Conservation (phyloP, 139 green algal species). For the Micromonas commoda region DNA sequence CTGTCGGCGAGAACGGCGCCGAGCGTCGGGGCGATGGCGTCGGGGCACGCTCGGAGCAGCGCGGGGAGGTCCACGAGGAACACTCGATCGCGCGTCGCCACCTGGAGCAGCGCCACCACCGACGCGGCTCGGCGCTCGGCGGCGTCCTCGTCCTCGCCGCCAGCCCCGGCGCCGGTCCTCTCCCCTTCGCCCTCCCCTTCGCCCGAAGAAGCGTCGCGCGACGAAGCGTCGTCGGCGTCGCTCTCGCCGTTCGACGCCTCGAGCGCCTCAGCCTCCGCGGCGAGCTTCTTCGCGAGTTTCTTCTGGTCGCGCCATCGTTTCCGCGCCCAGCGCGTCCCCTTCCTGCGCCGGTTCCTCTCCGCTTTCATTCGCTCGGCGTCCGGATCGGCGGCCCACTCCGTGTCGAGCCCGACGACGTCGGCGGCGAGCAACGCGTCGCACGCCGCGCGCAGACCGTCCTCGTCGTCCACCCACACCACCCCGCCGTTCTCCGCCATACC, state of each 20-base stretch:
- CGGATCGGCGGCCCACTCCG: constrained; percentile 23
- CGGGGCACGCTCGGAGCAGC: not conserved
- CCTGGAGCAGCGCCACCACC: constrained; percentile 13
- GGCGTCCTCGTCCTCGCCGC: not conserved
- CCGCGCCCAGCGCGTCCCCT: not conserved
- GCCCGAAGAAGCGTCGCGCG: not conserved
- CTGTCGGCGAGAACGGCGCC: not conserved
- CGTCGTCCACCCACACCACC: not conserved
- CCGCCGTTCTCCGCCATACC: not conserved
- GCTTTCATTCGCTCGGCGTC: not conserved
- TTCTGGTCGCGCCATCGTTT: not conserved
- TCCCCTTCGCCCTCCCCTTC: not conserved
- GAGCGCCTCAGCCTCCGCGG: no score
- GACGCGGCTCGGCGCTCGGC: not conserved
- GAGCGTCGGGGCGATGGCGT: not conserved
- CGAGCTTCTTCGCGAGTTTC: no score
- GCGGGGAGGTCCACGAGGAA: constrained; percentile 2
- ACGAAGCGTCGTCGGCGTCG: not conserved
- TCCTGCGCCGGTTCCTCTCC: not conserved
- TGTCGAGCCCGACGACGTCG: not conserved
- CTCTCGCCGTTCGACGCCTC: no score
- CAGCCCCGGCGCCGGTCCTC: not conserved
- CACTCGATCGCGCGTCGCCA: not conserved
- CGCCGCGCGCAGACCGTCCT: not conserved
- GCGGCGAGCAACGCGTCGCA: not conserved